A percentile compares a stretch with the other conserved stretches of the same genome.
Evolutionary conservation across 2,329 filamentous ascomycete genomes (phyloP).

Genomic region (Phialophora verrucosa): DNA sequence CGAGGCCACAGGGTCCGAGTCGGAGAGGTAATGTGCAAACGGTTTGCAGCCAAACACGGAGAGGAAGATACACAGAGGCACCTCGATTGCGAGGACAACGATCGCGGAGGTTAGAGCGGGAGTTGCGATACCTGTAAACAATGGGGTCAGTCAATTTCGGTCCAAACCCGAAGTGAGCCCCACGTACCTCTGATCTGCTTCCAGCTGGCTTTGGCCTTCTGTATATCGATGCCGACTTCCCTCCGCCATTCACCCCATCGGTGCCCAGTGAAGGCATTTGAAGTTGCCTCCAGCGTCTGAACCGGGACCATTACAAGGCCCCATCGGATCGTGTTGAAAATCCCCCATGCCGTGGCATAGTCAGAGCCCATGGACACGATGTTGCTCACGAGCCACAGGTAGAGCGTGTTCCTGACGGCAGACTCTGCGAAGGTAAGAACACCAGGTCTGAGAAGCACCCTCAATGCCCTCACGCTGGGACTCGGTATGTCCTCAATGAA

Average conservation of each 20-base stretch:
- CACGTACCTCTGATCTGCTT: conserved; percentile 41
- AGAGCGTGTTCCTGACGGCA: conserved; percentile 69
- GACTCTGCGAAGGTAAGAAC: conserved; percentile 68
- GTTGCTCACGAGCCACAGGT: conserved; percentile 71
- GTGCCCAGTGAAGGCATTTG: conserved; percentile 70
- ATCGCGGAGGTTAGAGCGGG: conserved; percentile 61
- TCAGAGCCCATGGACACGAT: conserved; percentile 67
- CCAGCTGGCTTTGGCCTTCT: conserved; percentile 43
- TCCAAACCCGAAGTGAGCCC: neutral
- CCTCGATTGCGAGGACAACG: conserved; percentile 64
- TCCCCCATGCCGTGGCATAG: conserved; percentile 74
- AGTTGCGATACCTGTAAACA: conserved; percentile 49
- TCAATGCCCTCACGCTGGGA: conserved; percentile 55
- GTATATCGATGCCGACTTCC: conserved; percentile 41
- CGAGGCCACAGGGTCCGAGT: conserved; percentile 60
- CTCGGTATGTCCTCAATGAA: conserved; percentile 31
- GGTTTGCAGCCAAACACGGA: conserved; percentile 63
- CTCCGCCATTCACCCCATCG: conserved; percentile 63
- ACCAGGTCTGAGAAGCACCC: conserved; percentile 62
- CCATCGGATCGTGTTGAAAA: conserved; percentile 77
- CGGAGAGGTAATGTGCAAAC: conserved; percentile 68
- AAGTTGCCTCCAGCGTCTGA: conserved; percentile 68
- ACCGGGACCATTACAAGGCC: conserved; percentile 76
- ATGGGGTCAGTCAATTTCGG: neutral
- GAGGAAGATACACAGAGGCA: conserved; percentile 67